phyloP scores from a whole-genome alignment of 768 basidiomycete genomes.

The Auriscalpium orientale region DNA sequence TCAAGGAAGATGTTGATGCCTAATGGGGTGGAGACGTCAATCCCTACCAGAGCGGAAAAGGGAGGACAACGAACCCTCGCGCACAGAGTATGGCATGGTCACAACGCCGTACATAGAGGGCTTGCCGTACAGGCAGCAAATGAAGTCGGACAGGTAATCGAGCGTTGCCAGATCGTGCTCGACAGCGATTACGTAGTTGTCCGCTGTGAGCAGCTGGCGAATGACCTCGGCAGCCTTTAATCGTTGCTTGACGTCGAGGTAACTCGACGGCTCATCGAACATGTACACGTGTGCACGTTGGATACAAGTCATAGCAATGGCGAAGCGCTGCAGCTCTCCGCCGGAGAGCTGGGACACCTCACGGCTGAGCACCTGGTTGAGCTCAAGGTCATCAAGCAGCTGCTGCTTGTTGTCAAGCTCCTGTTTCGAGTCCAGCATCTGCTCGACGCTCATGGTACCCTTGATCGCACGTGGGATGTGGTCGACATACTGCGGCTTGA shows the following conservation, averaged over 20 bases:
- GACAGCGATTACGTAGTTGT: conserved; percentile 92
- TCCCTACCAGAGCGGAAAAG: not conserved
- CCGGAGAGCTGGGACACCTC: conserved; percentile 85
- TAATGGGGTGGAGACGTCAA: conserved; percentile 22
- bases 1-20: conserved; percentile 99
- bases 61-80: conserved; percentile 63
- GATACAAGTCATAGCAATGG: conserved; percentile 95
- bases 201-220: conserved; percentile 72
- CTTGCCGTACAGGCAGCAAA: conserved; percentile 96
- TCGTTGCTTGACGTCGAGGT: conserved; percentile 94
- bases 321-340: conserved; percentile 96
- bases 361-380: conserved; percentile 79
- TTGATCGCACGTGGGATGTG: conserved; percentile 97
- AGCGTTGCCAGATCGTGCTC: conserved; percentile 98
- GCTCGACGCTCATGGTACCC: conserved; percentile 71
- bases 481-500: conserved; percentile 99
- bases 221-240: conserved; percentile 93
- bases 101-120: conserved; percentile 98
- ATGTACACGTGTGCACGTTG: conserved; percentile 98
- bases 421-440: conserved; percentile 90
- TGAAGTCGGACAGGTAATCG: conserved; percentile 97
- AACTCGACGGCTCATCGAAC: conserved; percentile 99
- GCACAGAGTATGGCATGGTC: conserved; percentile 96
- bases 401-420: conserved; percentile 85
- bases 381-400: conserved; percentile 81